A percentile compares a stretch with the other conserved stretches of the same genome.
phyloP scores from a whole-genome alignment of 1,284 basidiomycete species.

The Prillingera fragicola region DNA sequence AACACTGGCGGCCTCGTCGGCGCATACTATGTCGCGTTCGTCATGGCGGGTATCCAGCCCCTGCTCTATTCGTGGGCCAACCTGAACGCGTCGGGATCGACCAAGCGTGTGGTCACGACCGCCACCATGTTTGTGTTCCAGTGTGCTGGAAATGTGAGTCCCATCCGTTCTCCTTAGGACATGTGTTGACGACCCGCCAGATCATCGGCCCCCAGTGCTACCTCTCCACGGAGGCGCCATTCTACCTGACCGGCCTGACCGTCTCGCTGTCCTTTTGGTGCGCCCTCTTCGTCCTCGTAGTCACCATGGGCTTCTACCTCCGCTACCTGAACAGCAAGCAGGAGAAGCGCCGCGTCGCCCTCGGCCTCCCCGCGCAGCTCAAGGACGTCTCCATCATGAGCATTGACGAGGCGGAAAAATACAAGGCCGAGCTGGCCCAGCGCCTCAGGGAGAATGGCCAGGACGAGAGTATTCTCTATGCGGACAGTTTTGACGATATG shows the following conservation, averaged over 20 bases:
- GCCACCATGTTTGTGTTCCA: constrained; percentile 20
- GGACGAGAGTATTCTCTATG: constrained; percentile 7
- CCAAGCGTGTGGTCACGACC: constrained; percentile 41
- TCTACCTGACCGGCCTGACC: constrained; percentile 39
- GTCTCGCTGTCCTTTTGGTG: constrained; percentile 39
- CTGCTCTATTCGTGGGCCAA: constrained; percentile 39
- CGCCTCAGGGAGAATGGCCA: constrained; percentile 16
- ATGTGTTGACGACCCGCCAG: too few relatives aligned
- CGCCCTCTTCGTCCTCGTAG: constrained; percentile 29
- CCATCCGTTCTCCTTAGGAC: too few relatives aligned
- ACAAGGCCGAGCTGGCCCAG: constrained; percentile 23
- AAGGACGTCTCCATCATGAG: constrained; percentile 41
- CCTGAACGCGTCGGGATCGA: constrained; percentile 41
- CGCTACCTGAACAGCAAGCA: constrained; percentile 34
- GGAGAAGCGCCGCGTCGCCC: constrained; percentile 32
- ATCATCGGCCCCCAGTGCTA: constrained; percentile 42
- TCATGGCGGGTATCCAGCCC: constrained; percentile 36
- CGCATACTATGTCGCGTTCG: constrained; percentile 38
- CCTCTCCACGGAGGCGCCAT: constrained; percentile 28
- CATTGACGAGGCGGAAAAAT: constrained; percentile 24
- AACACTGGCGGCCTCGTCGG: constrained; percentile 32
- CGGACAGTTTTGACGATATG: constrained; percentile 5
- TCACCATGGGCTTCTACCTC: constrained; percentile 41
- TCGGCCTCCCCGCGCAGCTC: constrained; percentile 36
- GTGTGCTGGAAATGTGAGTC: constrained; percentile 22